Evolutionary conservation across 768 basidiomycete species (phyloP).

Genomic region (Floccularia luteovirens): DNA sequence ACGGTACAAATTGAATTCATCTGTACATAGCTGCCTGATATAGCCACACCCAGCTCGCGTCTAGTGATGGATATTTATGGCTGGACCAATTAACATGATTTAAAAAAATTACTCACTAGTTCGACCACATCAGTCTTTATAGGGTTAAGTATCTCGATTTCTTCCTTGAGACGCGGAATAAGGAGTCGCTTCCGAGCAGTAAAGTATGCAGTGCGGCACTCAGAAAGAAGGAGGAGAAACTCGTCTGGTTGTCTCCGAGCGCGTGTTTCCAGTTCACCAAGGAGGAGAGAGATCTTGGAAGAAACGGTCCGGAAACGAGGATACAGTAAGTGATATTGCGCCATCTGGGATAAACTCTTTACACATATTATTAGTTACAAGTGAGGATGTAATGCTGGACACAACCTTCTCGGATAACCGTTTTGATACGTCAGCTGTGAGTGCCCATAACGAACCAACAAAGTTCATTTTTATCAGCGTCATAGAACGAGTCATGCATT

Average conservation of each 20-base stretch:
- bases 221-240: slow-evolving; percentile 66
- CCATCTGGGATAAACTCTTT: slow-evolving; percentile 73
- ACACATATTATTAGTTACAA: not conserved
- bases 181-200: slow-evolving; percentile 64
- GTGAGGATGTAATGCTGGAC: not conserved
- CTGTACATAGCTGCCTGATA: slow-evolving; percentile 83
- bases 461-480: slow-evolving; percentile 98
- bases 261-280: slow-evolving; percentile 81
- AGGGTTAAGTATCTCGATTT: slow-evolving; percentile 33
- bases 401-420: slow-evolving; percentile 69
- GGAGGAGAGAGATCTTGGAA: slow-evolving; percentile 62
- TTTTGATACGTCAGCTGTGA: slow-evolving; percentile 72
- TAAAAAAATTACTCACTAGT: slow-evolving; percentile 39
- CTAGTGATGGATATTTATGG: slow-evolving; percentile 27
- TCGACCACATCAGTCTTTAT: slow-evolving; percentile 85
- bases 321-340: slow-evolving; percentile 82
- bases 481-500: slow-evolving; percentile 98
- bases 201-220: slow-evolving; percentile 87
- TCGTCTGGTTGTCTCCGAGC: slow-evolving; percentile 78
- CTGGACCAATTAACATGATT: not conserved
- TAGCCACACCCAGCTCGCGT: slow-evolving; percentile 90
- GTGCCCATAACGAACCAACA: slow-evolving; percentile 71
- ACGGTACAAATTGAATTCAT: slow-evolving; percentile 82
- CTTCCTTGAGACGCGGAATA: slow-evolving; percentile 27
- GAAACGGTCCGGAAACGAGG: slow-evolving; percentile 78